phyloP scores from a whole-genome alignment of 768 basidiomycete genomes.

The Rhizopogon vulgaris region DNA sequence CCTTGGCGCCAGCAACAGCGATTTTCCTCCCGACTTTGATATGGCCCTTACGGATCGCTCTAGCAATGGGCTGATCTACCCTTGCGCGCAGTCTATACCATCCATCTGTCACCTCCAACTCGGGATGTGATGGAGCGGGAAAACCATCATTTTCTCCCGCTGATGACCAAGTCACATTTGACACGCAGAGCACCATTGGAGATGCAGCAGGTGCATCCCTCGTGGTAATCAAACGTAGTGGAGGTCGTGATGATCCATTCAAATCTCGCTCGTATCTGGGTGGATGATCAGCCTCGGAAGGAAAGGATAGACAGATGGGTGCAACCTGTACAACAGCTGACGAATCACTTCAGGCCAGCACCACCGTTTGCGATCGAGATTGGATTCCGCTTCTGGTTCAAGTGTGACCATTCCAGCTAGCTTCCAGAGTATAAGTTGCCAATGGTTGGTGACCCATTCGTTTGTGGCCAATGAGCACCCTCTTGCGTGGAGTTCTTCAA shows the following conservation, averaged over 20 bases:
- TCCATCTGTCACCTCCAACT: constrained; percentile 92
- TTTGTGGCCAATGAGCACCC: constrained; percentile 68
- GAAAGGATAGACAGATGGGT: neutral
- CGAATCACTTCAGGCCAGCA: constrained; percentile 74
- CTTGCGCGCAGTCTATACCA: constrained; percentile 87
- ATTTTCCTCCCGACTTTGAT: constrained; percentile 82
- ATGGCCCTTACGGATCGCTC: constrained; percentile 60
- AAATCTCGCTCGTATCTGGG: constrained; percentile 85
- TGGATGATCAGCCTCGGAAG: neutral
- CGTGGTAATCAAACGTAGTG: constrained; percentile 74
- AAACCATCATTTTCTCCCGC: constrained; percentile 29
- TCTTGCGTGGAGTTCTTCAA: constrained; percentile 43
- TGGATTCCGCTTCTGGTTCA: constrained; percentile 53
- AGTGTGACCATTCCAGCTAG: constrained; percentile 77
- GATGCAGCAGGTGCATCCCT: constrained; percentile 74
- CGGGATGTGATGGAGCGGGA: constrained; percentile 37
- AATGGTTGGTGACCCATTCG: constrained; percentile 90
- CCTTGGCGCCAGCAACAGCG: constrained; percentile 71
- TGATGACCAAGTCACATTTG: constrained; percentile 56
- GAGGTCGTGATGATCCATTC: constrained; percentile 70
- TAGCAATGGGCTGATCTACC: constrained; percentile 65
- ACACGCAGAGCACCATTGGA: constrained; percentile 84
- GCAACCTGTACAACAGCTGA: constrained; percentile 83
- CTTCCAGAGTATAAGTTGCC: constrained; percentile 91
- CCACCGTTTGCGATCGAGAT: constrained; percentile 56